These are phyloP conservation scores for Cystobasidium onofrii DNA, from an alignment of 768 basidiomycete species.

Conservation along the genomic window DNA sequence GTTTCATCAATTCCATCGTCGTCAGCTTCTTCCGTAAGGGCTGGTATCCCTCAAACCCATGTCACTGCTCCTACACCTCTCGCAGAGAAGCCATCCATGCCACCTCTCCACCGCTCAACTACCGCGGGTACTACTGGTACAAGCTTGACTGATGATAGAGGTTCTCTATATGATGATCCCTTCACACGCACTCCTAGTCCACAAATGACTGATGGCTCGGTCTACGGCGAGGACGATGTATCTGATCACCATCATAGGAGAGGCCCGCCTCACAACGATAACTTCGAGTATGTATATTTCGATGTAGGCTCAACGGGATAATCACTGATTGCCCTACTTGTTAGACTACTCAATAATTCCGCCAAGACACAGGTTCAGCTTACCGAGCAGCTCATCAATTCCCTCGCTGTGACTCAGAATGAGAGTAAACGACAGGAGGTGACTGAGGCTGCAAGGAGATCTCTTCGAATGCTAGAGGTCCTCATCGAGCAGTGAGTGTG, in stretches of 20 bases:
- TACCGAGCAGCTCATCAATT: slow-evolving; percentile 57
- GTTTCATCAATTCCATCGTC: not conserved
- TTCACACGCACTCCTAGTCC: slow-evolving; percentile 5
- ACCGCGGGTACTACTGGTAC: not conserved
- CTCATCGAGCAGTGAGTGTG: slow-evolving; percentile 1
- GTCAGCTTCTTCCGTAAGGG: not conserved
- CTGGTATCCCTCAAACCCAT: slow-evolving; percentile 8
- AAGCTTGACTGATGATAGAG: not conserved
- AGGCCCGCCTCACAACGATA: slow-evolving; percentile 31
- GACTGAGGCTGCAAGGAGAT: slow-evolving; percentile 50
- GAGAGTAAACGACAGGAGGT: slow-evolving; percentile 51
- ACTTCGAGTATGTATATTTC: slow-evolving; percentile 9
- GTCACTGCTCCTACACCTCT: not conserved
- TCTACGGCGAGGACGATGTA: slow-evolving; percentile 12
- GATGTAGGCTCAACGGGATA: too few species aligned
- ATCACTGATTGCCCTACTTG: too few species aligned
- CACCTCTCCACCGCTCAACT: not conserved
- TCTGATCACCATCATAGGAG: not conserved
- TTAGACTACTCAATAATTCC: not conserved
- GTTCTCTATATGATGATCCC: slow-evolving; percentile 5
- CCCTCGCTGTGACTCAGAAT: slow-evolving; percentile 44
- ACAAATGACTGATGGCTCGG: slow-evolving; percentile 14
- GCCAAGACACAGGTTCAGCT: slow-evolving; percentile 66
- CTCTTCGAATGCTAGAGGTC: slow-evolving; percentile 54
- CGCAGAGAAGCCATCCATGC: not conserved